Evolutionary conservation across 257 asterid genomes (phyloP).

Genomic region (Scutellaria baicalensis): DNA sequence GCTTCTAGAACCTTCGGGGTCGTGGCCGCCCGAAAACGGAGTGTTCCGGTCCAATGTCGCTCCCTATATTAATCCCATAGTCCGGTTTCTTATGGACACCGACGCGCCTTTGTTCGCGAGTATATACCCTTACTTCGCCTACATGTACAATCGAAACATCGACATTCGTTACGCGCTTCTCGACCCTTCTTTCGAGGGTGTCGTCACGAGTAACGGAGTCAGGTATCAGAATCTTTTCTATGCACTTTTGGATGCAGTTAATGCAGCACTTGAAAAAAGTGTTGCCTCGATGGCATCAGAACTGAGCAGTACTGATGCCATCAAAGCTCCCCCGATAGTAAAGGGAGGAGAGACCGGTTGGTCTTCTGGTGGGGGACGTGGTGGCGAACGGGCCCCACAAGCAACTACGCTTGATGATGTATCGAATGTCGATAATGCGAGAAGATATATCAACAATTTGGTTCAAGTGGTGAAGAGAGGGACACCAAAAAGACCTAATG

Average conservation of each 20-base stretch:
- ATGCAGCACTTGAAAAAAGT: conserved; percentile 6
- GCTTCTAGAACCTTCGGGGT: background rate
- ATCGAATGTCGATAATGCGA: background rate
- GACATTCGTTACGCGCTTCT: background rate
- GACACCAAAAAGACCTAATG: conserved; percentile 2
- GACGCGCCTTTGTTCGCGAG: conserved; percentile 7
- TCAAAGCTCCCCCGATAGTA: no score
- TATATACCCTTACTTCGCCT: conserved; percentile 16
- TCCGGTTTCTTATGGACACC: background rate
- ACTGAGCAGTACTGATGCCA: no score
- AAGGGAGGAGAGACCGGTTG: no score
- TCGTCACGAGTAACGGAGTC: background rate
- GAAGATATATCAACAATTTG: conserved; percentile 12
- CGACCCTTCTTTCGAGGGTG: background rate
- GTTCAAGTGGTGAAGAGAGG: conserved; percentile 14
- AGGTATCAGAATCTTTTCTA: conserved; percentile 1
- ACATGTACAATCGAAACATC: background rate
- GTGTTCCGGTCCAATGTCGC: background rate
- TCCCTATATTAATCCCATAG: background rate
- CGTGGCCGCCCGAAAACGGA: conserved; percentile 1
- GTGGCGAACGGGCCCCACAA: no score
- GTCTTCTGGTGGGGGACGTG: no score
- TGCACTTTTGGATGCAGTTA: conserved; percentile 1
- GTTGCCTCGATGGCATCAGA: no score
- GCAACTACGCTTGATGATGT: background rate